Evolutionary conservation across 176 grass and related monocot genomes (phyloP).

Genomic region (Rhynchospora breviuscula): DNA sequence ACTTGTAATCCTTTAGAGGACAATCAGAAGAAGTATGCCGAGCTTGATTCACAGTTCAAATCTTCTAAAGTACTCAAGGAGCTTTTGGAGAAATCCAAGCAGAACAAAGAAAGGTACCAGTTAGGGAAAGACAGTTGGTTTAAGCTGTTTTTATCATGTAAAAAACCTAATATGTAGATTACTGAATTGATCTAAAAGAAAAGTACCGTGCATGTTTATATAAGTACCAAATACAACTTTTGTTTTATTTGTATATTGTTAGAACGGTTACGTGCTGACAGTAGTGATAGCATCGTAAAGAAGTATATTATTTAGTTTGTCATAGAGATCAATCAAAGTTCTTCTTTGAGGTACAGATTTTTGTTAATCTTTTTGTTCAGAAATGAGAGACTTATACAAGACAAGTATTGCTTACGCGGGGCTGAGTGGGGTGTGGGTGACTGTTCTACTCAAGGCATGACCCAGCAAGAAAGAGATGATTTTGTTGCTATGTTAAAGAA

Average conservation of each 20-base stretch:
- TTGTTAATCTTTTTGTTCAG: slow-evolving; percentile 26
- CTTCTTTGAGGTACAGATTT: background rate
- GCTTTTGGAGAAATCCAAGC: slow-evolving; percentile 77
- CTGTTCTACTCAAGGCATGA: slow-evolving; percentile 89
- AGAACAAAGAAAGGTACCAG: slow-evolving; percentile 71
- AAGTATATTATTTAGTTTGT: background rate
- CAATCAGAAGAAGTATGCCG: slow-evolving; percentile 89
- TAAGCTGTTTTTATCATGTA: background rate
- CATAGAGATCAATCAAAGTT: background rate
- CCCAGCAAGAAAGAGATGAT: slow-evolving; percentile 77
- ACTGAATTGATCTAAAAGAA: background rate
- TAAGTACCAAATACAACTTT: background rate
- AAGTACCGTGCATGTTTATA: background rate
- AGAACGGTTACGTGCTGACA: background rate
- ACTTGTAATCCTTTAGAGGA: slow-evolving; percentile 33
- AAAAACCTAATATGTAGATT: background rate
- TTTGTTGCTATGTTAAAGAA: slow-evolving; percentile 78
- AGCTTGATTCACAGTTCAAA: slow-evolving; percentile 74
- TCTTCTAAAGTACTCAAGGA: slow-evolving; percentile 74
- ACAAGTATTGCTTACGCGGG: slow-evolving; percentile 93
- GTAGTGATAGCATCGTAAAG: background rate
- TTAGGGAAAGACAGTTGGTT: background rate
- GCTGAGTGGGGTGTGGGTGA: slow-evolving; percentile 92
- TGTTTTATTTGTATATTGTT: background rate
- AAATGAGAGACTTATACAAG: slow-evolving; percentile 68